Base-by-base conservation (phyloP, 208 protist species). In the Trypanosoma platydactyli region DNA sequence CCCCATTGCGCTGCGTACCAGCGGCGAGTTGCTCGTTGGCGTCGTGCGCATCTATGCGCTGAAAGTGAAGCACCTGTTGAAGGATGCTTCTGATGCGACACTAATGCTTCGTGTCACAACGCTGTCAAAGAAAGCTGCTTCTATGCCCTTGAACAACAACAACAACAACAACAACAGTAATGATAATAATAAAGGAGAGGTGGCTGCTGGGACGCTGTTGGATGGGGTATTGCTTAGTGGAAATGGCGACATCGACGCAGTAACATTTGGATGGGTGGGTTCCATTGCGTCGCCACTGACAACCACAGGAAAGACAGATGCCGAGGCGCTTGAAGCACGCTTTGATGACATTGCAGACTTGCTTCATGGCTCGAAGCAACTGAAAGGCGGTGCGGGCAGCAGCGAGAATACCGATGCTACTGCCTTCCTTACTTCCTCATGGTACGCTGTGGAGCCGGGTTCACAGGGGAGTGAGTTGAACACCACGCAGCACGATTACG, bases 31-130 rank as follows among this genome's bases (percentile, higher is more conserved):
- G 22, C 77, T 99, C 20, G 86, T 99, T 55, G 98, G 98, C 67
- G 95, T 98, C 13, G 95, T 98, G n/a, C 91, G 96, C 62, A 98
- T 99, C 64, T 98, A 98, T 64, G 86, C 88, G 3, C 72, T 95
- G 22, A 99, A 98, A 68, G 94, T 98, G 30, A 84, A 81, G 35
- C 81, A 94, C 62, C 69, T 97, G 41, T 69, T 95, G 59, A 93
- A 91, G 73, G 89, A 97, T 56, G 86, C 92, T 25, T 85, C 81
- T 1, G 89, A 97, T 48, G 91, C 88, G 1, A 93, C 88, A 0
- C 71, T 92, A 41, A 71, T 82, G 12, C 58, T 93, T 40, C 84
- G 83, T 9, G 80, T 90, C 33, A 83, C 79, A 16, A 87, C 84
- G 24, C 50, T 57, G 16, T 29, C 44, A 18, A n/a, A 40, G 25